Conservation (phyloP, 139 green algal species). For the Coelastrella sp. region DNA sequence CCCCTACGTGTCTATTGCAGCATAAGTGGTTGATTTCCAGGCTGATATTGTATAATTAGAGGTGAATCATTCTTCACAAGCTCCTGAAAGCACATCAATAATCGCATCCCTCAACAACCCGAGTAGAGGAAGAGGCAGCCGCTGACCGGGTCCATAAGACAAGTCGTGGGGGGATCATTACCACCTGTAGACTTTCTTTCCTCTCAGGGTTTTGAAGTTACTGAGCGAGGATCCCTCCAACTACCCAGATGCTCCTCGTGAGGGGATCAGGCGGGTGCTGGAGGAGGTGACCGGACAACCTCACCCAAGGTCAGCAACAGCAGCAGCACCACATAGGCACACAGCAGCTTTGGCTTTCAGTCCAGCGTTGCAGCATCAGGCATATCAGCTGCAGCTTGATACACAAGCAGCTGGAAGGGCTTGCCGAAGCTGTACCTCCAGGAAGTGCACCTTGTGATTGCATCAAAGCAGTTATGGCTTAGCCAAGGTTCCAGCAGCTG, state of each 20-base stretch:
- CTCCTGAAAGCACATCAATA: too few species aligned
- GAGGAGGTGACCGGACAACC: constrained; percentile 81
- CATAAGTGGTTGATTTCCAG: not conserved
- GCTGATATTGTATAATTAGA: not conserved
- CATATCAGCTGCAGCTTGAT: not conserved
- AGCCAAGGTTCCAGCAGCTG: too few species aligned
- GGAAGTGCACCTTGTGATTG: too few species aligned
- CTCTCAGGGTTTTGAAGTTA: constrained; percentile 88
- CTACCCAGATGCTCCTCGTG: constrained; percentile 93
- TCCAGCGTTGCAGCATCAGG: too few species aligned
- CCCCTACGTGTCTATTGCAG: not conserved
- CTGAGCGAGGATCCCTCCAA: constrained; percentile 95
- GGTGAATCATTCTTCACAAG: too few species aligned
- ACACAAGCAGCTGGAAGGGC: not conserved
- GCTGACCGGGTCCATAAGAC: not conserved
- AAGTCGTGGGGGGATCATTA: not conserved
- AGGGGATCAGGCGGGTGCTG: constrained; percentile 95
- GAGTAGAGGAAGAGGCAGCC: too few species aligned
- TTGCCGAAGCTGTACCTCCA: not conserved
- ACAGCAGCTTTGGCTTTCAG: not conserved
- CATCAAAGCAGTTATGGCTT: too few species aligned
- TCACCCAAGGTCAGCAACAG: constrained; percentile 54
- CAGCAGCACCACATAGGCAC: not conserved
- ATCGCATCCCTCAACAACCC: too few species aligned
- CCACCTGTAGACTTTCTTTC: not conserved